phyloP scores from a whole-genome alignment of 2,329 filamentous ascomycete species.

The Lasiodiplodia sp. region DNA sequence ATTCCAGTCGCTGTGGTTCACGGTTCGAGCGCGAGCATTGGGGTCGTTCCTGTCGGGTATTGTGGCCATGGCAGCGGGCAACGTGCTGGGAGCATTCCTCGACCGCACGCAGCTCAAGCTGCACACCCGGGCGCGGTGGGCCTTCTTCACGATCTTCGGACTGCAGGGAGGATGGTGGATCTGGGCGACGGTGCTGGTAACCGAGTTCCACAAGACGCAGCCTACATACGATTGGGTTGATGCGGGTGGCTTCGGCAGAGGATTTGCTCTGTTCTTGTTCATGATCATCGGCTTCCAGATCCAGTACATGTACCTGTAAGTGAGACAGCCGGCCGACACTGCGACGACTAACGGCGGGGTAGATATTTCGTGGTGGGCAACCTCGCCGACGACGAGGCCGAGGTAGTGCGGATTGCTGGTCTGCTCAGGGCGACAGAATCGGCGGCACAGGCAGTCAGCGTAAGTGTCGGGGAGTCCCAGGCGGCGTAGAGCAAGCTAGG shows the following conservation, averaged over 20 bases:
- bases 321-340: background rate
- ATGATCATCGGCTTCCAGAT: slow-evolving; percentile 73
- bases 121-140: slow-evolving; percentile 60
- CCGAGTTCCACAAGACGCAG: slow-evolving; percentile 62
- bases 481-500: background rate
- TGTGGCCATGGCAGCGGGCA: slow-evolving; percentile 70
- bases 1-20: slow-evolving; percentile 71
- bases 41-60: slow-evolving; percentile 76
- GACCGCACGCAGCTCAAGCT: slow-evolving; percentile 65
- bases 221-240: slow-evolving; percentile 73
- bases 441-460: slow-evolving; percentile 73
- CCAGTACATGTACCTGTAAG: slow-evolving; percentile 73
- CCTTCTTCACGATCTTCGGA: slow-evolving; percentile 62
- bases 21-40: slow-evolving; percentile 71
- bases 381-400: slow-evolving; percentile 65
- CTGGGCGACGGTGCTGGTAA: slow-evolving; percentile 72
- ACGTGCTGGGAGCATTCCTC: slow-evolving; percentile 69
- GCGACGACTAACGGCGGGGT: slow-evolving; percentile 1
- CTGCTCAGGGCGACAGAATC: slow-evolving; percentile 75
- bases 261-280: slow-evolving; percentile 73
- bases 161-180: slow-evolving; percentile 75
- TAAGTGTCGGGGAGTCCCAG: background rate
- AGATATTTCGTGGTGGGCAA: slow-evolving; percentile 75
- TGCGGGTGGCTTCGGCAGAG: slow-evolving; percentile 69
- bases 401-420: slow-evolving; percentile 73